Evolutionary conservation across 2,329 filamentous ascomycete genomes (phyloP), one percentile per base, ranked within the genome.

Genomic region (Cladosporium colombiae): DNA sequence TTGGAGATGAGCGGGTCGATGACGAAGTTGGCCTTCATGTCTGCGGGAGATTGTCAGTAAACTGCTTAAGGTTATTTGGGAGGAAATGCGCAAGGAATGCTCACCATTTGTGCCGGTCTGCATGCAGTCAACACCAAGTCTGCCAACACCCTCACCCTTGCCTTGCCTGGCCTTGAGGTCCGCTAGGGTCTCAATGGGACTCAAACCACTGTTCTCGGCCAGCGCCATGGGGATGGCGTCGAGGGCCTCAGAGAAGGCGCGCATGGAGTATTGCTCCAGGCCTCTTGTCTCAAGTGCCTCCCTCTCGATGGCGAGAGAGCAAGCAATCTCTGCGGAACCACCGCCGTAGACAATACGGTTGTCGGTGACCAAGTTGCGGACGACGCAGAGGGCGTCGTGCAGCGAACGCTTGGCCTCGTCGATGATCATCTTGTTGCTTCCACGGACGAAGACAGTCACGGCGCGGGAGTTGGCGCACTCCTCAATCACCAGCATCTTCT

Each of bases 351-450:
- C 95, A 60, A 99, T 93, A 67, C 95, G 91, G 84, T 97, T 98
- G 81, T 99, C 96, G 68, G 87, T 88, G 60, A 99, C 95, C 55
- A 99, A 84, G 81, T 99, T 99, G 74, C 96, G 91, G 62, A 99
- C 95, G 58, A 99, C 95, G 77, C 96, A 99, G 60, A 99, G 88
- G 66, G 95, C 95, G 80, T 99, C 95, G 78, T 99, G 96, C 66
- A 99, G 86, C 58, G 95, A 98, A 74, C 96, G 89, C 84, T 97
- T 97, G 64, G 96, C 96, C 81, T 99, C 96, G 77, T 99, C 96
- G 78, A 99, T 98, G 79, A 99, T 97, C 95, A 99, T 99, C 86
- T 98, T 99, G 87, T 99, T 99, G 85, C 93, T 96, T 75, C 95
- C 95, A 75, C 95, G 87, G 67, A 99, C 91, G 79, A 99, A 99